Percentiles rank a stretch among this genome's conserved stretches.
phyloP scores from a whole-genome alignment of 176 grass and related monocot genomes.

The Microstegium vimineum region DNA sequence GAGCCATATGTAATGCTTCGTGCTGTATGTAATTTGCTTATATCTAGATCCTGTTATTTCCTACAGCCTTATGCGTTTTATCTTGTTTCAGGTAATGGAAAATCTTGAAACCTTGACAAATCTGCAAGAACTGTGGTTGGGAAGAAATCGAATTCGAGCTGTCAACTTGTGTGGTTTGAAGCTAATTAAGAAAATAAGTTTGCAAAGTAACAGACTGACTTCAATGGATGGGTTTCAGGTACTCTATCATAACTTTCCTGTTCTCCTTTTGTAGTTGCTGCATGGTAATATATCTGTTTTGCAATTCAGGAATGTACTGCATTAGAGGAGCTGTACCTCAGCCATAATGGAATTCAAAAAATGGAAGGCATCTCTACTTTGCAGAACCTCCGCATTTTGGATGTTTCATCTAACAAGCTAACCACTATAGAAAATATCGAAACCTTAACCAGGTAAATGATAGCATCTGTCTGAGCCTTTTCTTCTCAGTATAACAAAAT shows the following conservation, averaged over 20 bases:
- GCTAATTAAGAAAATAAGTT: slow-evolving; percentile 84
- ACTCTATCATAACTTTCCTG: slow-evolving; percentile 17
- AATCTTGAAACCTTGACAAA: slow-evolving; percentile 79
- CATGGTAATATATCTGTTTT: slow-evolving; percentile 7
- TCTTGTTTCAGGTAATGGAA: slow-evolving; percentile 75
- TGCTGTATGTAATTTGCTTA: background rate
- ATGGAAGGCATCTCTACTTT: slow-evolving; percentile 88
- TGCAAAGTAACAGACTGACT: slow-evolving; percentile 89
- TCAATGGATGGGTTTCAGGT: slow-evolving; percentile 87
- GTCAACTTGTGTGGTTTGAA: slow-evolving; percentile 88
- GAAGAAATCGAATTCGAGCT: slow-evolving; percentile 75
- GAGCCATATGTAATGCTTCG: background rate
- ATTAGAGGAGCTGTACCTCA: slow-evolving; percentile 90
- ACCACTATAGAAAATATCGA: slow-evolving; percentile 61
- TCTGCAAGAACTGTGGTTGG: slow-evolving; percentile 86
- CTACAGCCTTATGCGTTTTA: slow-evolving; percentile 7
- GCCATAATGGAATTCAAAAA: slow-evolving; percentile 95
- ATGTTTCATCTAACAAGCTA: slow-evolving; percentile 96
- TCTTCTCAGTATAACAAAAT: background rate
- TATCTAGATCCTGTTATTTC: background rate
- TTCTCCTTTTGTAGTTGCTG: background rate
- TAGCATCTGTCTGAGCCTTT: background rate
- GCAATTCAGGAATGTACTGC: slow-evolving; percentile 61
- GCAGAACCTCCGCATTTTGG: slow-evolving; percentile 76
- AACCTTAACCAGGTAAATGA: slow-evolving; percentile 62